These are phyloP conservation scores for Alternaria postmessia DNA, from an alignment of 2,329 filamentous ascomycete genomes.

Conservation along the genomic window DNA sequence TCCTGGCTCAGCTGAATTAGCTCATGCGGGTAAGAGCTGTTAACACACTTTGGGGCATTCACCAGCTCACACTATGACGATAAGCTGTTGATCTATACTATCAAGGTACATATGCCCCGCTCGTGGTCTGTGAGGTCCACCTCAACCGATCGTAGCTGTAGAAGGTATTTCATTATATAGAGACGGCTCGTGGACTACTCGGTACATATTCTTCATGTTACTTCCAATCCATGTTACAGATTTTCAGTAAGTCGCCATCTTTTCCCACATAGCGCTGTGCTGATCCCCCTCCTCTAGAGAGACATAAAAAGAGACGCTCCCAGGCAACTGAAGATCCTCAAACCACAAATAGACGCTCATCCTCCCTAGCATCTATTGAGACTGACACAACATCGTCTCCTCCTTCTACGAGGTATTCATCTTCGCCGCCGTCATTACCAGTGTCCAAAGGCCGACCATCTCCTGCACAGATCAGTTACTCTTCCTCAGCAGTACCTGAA, in stretches of 20 bases:
- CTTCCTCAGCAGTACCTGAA: background rate
- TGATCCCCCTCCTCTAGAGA: conserved; percentile 23
- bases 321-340: conserved; percentile 15
- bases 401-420: background rate
- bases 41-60: background rate
- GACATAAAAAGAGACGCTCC: conserved; percentile 25
- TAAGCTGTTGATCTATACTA: conserved; percentile 16
- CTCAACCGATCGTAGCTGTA: conserved; percentile 14
- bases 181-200: conserved; percentile 4
- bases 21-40: conserved; percentile 9
- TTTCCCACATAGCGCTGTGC: background rate
- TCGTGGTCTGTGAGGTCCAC: conserved; percentile 17
- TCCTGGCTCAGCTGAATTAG: conserved; percentile 19
- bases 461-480: conserved; percentile 10
- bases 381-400: conserved; percentile 2
- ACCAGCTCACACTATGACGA: conserved; percentile 5
- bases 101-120: conserved; percentile 17
- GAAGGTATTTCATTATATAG: conserved; percentile 14
- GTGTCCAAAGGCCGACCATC: conserved; percentile 7
- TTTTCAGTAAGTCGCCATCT: conserved; percentile 24
- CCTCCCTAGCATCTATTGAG: conserved; percentile 17
- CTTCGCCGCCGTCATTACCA: conserved; percentile 4
- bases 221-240: conserved; percentile 31
- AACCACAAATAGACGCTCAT: conserved; percentile 12
- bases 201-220: conserved; percentile 2